Conservation (phyloP, 1,284 basidiomycete genomes). For the Cutaneotrichosporon cyanovorans region DNA sequence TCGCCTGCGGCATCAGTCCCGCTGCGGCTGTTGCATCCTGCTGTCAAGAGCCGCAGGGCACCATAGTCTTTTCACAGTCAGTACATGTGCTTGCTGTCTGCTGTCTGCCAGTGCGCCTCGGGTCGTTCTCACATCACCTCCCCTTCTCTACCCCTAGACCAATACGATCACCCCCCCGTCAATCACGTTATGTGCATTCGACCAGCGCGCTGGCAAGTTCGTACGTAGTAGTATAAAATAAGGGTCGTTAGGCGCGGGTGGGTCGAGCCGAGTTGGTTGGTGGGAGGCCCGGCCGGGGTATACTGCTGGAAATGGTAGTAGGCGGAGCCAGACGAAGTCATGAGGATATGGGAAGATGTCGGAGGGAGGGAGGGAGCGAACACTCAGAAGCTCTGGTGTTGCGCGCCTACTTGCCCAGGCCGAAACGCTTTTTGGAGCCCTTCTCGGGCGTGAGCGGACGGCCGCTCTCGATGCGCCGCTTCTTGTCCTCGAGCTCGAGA, state of each 20-base stretch:
- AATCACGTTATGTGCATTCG: conserved; percentile 21
- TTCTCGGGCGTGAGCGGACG: conserved; percentile 93
- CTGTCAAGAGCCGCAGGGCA: too few relatives aligned
- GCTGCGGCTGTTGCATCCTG: too few relatives aligned
- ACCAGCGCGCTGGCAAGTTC: conserved; percentile 17
- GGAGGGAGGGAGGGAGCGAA: too few relatives aligned
- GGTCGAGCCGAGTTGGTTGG: conserved; percentile 11
- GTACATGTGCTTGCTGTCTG: too few relatives aligned
- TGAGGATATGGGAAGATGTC: not conserved
- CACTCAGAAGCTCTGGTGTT: not conserved
- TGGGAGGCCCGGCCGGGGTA: conserved; percentile 17
- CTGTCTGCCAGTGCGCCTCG: too few relatives aligned
- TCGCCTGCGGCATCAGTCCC: too few relatives aligned
- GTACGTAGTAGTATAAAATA: conserved; percentile 12
- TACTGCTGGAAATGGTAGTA: conserved; percentile 2
- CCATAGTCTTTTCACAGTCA: too few relatives aligned
- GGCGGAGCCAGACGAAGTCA: conserved; percentile 1
- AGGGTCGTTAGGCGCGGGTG: conserved; percentile 18
- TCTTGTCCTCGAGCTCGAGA: conserved; percentile 93
- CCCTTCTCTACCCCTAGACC: too few relatives aligned
- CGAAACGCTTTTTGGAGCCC: conserved; percentile 48
- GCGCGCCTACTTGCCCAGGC: conserved; percentile 39
- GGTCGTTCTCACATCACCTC: too few relatives aligned
- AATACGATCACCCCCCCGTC: too few relatives aligned
- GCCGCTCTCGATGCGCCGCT: conserved; percentile 88